These are phyloP conservation scores for Aspergillus campestris DNA, from an alignment of 495 filamentous ascomycete species.

Conservation along the genomic window DNA sequence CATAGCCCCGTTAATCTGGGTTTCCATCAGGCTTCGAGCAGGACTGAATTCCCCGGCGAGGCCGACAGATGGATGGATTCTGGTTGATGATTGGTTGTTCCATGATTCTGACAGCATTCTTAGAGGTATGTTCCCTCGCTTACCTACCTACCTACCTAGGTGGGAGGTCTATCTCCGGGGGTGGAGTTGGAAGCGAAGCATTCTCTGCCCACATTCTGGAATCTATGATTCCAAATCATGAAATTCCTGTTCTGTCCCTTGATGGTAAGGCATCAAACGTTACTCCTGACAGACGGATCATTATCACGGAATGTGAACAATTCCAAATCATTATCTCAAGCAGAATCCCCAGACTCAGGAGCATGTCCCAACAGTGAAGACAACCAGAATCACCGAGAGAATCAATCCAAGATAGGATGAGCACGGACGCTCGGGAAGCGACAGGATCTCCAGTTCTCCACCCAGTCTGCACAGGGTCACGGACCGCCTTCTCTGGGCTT, in stretches of 20 bases:
- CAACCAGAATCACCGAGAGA: too few relatives aligned
- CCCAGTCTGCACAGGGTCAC: slow-evolving; percentile 15
- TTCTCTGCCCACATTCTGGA: slow-evolving; percentile 4
- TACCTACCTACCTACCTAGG: too few relatives aligned
- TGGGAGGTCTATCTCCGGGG: too few relatives aligned
- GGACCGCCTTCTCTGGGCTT: slow-evolving; percentile 12
- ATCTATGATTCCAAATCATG: slow-evolving; percentile 3
- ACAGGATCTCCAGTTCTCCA: slow-evolving; percentile 5
- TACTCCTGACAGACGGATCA: too few relatives aligned
- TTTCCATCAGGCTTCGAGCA: neutral
- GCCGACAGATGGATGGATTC: neutral
- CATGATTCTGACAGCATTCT: slow-evolving; percentile 7
- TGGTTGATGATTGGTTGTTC: neutral
- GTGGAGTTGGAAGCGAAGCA: neutral
- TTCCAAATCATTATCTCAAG: too few relatives aligned
- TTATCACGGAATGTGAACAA: too few relatives aligned
- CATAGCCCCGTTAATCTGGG: too few relatives aligned
- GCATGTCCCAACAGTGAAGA: too few relatives aligned
- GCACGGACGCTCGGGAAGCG: slow-evolving; percentile 14
- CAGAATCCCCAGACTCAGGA: too few relatives aligned
- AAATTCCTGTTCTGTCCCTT: too few relatives aligned
- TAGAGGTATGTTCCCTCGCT: neutral
- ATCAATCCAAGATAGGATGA: neutral
- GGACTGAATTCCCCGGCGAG: neutral
- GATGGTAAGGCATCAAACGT: too few relatives aligned